These are phyloP conservation scores for Heliosperma pusillum DNA, from an alignment of 148 eudicot genomes.

Conservation along the genomic window DNA sequence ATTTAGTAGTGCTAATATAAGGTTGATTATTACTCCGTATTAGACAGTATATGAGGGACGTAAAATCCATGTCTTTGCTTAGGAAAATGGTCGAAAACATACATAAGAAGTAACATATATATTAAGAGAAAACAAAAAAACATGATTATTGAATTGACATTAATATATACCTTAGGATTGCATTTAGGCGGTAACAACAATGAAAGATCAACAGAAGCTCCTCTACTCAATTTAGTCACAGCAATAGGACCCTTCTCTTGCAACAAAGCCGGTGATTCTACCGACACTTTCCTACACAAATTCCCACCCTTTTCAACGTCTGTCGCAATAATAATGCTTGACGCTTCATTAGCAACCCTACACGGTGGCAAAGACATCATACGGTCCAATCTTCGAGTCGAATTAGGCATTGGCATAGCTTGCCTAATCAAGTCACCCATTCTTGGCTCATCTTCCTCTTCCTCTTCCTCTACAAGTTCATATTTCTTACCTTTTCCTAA, in stretches of 20 bases:
- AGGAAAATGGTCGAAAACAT: not conserved
- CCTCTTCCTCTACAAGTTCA: constrained; percentile 4
- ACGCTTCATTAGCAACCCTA: constrained; percentile 18
- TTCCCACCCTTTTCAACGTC: constrained; percentile 5
- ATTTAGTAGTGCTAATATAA: too few relatives aligned
- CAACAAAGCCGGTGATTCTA: constrained; percentile 19
- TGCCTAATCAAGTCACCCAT: constrained; percentile 79
- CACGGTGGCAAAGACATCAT: constrained; percentile 36
- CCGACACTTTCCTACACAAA: constrained; percentile 18
- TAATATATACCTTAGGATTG: constrained; percentile 66
- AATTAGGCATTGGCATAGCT: constrained; percentile 40
- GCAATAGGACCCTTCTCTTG: constrained; percentile 27
- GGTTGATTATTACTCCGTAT: too few relatives aligned
- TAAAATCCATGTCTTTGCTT: not conserved
- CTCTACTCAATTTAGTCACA: constrained; percentile 28
- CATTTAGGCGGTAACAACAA: constrained; percentile 44
- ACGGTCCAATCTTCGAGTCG: constrained; percentile 19
- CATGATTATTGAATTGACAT: not conserved
- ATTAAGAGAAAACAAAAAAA: not conserved
- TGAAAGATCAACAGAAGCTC: constrained; percentile 53
- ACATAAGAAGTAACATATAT: not conserved
- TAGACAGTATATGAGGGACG: not conserved
- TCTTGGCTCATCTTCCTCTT: constrained; percentile 54
- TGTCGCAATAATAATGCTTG: not conserved
- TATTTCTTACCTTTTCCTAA: constrained; percentile 15